phyloP scores from a whole-genome alignment of 202 grass and related monocot genomes.

The Dendrocalamus latiflorus region DNA sequence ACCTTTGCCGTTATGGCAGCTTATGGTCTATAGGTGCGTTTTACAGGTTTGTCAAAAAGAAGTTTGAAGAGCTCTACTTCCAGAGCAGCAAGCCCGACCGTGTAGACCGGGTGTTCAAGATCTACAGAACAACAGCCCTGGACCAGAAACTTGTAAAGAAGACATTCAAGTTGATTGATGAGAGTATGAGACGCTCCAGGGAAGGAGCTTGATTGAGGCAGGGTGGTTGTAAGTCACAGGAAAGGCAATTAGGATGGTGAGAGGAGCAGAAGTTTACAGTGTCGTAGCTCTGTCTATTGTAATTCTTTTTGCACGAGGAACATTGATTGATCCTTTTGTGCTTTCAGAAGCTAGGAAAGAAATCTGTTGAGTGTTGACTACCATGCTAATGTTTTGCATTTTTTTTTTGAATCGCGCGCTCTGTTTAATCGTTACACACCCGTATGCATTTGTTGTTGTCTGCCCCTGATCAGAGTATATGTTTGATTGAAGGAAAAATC shows the following conservation, averaged over 20 bases:
- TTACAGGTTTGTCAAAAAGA: too few relatives aligned
- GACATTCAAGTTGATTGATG: too few relatives aligned
- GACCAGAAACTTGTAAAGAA: too few relatives aligned
- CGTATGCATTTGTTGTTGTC: background rate
- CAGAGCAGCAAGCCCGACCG: too few relatives aligned
- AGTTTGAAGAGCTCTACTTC: too few relatives aligned
- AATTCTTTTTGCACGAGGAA: conserved; percentile 29
- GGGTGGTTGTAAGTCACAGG: conserved; percentile 31
- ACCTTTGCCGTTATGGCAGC: background rate
- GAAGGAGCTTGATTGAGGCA: conserved; percentile 54
- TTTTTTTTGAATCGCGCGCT: background rate
- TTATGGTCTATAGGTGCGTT: background rate
- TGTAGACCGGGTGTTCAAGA: too few relatives aligned
- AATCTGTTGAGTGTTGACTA: background rate
- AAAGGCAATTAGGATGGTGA: conserved; percentile 21
- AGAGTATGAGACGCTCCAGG: conserved; percentile 66
- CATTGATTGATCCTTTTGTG: conserved; percentile 10
- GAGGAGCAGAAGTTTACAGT: conserved; percentile 11
- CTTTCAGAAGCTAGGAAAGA: conserved; percentile 1
- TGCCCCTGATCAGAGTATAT: background rate
- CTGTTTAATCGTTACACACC: background rate
- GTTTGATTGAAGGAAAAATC: too few relatives aligned
- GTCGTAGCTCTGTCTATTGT: conserved; percentile 11
- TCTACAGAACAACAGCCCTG: too few relatives aligned
- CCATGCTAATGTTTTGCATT: background rate